phyloP scores from a whole-genome alignment of 176 grass and related monocot species.

The Paspalum vaginatum region DNA sequence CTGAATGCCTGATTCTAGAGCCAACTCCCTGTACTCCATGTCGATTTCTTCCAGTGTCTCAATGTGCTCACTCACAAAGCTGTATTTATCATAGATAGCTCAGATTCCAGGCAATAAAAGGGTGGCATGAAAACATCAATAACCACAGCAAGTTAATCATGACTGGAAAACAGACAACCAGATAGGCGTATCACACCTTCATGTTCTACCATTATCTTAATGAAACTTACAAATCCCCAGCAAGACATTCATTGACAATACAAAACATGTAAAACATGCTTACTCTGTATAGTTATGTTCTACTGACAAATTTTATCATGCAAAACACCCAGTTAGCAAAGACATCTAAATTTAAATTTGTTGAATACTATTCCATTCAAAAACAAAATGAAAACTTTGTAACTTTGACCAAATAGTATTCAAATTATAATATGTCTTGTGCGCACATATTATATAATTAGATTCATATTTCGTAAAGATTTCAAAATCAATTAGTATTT shows the following conservation, averaged over 20 bases:
- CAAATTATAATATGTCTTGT: no score
- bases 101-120: neutral
- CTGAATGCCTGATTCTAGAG: slow-evolving; percentile 84
- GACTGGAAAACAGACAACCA: neutral
- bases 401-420: no score
- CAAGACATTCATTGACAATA: neutral
- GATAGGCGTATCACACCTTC: neutral
- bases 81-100: slow-evolving; percentile 35
- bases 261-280: neutral
- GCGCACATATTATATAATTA: neutral
- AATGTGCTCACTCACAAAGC: slow-evolving; percentile 98
- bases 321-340: neutral
- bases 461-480: neutral
- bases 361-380: neutral
- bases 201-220: neutral
- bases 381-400: neutral
- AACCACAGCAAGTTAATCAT: neutral
- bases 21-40: slow-evolving; percentile 98
- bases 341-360: neutral
- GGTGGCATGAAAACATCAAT: neutral
- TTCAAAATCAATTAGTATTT: neutral
- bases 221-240: slow-evolving; percentile 1
- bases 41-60: slow-evolving; percentile 97
- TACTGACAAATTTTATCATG: neutral
- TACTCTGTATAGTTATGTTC: neutral